A percentile compares a stretch with the other conserved stretches of the same genome.
phyloP scores from a whole-genome alignment of 306 rosid species.

The Boehmeria nivea region DNA sequence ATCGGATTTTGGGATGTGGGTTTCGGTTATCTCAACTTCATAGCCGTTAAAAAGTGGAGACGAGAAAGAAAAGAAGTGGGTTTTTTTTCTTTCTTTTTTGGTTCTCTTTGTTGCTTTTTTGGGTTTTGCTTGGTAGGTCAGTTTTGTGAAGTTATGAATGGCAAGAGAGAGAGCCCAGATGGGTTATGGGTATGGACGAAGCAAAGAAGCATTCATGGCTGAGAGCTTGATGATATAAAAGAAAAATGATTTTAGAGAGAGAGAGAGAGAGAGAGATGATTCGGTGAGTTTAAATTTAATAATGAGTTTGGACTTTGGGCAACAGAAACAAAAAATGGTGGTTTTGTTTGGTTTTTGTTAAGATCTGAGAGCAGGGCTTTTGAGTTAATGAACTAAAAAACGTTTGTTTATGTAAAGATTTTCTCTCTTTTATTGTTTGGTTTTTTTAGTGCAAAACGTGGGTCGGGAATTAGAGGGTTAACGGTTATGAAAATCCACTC shows the following conservation, averaged over 20 bases:
- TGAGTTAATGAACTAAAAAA: too few species aligned
- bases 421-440: background rate
- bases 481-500: slow-evolving; percentile 22
- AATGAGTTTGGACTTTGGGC: background rate
- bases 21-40: background rate
- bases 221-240: background rate
- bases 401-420: too few species aligned
- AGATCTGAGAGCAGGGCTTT: background rate
- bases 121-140: slow-evolving; percentile 62
- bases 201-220: slow-evolving; percentile 71
- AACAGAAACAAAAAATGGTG: background rate
- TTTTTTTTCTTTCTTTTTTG: background rate
- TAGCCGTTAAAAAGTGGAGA: background rate
- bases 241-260: background rate
- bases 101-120: slow-evolving; percentile 16
- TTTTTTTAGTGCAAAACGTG: background rate
- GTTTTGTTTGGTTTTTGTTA: background rate
- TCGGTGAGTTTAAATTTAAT: too few species aligned
- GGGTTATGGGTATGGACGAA: slow-evolving; percentile 53
- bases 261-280: slow-evolving; percentile 2
- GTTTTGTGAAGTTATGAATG: slow-evolving; percentile 30
- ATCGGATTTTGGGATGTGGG: slow-evolving; percentile 6
- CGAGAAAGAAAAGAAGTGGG: background rate
- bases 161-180: slow-evolving; percentile 6
- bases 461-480: slow-evolving; percentile 9